Conservation (phyloP, 2,329 filamentous ascomycete genomes). For the Neonectria neomacrospora region DNA sequence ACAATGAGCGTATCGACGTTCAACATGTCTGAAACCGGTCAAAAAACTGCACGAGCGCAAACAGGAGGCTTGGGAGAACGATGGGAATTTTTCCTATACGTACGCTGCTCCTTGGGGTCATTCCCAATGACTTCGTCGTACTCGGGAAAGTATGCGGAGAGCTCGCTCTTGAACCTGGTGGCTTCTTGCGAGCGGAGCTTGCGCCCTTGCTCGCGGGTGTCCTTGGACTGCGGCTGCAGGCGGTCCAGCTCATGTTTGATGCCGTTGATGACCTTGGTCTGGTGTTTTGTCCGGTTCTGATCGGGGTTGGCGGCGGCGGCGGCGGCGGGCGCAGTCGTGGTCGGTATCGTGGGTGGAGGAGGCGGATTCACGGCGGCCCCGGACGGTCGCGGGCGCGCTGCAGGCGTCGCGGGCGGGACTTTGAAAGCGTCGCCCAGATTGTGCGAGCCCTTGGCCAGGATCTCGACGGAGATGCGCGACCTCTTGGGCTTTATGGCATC, state of each 20-base stretch:
- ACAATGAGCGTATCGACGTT: constrained; percentile 78
- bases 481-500: constrained; percentile 61
- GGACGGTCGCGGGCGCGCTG: constrained; percentile 36
- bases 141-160: constrained; percentile 90
- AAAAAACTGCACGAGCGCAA: constrained; percentile 21
- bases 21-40: constrained; percentile 70
- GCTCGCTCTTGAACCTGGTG: constrained; percentile 87
- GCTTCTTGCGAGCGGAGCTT: constrained; percentile 89
- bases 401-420: constrained; percentile 42
- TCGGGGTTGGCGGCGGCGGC: constrained; percentile 39
- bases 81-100: constrained; percentile 49
- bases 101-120: constrained; percentile 81
- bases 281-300: constrained; percentile 59
- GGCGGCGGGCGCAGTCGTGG: constrained; percentile 20
- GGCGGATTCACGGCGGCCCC: constrained; percentile 32
- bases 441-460: constrained; percentile 52
- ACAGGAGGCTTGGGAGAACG: constrained; percentile 20
- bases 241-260: constrained; percentile 70
- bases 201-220: constrained; percentile 70
- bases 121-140: constrained; percentile 95
- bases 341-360: constrained; percentile 25
- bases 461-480: constrained; percentile 64
- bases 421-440: constrained; percentile 35
- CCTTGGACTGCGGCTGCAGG: constrained; percentile 60
- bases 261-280: constrained; percentile 69